A percentile compares a stretch with the other conserved stretches of the same genome.
These are phyloP conservation scores for Gnaphalium uliginosum DNA, from an alignment of 129 eudicot species.

Conservation along the genomic window DNA sequence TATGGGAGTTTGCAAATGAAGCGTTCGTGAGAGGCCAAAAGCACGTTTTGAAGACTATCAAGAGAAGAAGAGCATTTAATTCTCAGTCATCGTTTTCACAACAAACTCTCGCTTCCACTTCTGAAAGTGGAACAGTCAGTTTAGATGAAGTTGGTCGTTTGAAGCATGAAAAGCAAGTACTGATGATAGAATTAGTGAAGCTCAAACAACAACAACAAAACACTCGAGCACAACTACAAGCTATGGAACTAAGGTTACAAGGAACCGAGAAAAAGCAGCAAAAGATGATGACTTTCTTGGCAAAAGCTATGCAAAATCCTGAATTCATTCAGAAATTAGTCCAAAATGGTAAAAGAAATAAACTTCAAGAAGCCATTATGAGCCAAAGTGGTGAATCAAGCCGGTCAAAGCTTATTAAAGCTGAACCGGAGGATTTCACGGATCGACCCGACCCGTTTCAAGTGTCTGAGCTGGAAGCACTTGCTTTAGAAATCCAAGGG, in stretches of 20 bases:
- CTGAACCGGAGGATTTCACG: constrained; percentile 59
- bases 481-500: constrained; percentile 96
- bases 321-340: constrained; percentile 64
- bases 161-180: constrained; percentile 66
- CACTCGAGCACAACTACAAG: constrained; percentile 61
- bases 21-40: constrained; percentile 68
- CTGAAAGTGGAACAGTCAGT: constrained; percentile 48
- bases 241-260: constrained; percentile 70
- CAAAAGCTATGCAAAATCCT: constrained; percentile 89
- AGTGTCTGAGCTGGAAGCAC: constrained; percentile 83
- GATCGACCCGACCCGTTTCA: constrained; percentile 23
- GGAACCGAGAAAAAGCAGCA: constrained; percentile 82
- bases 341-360: constrained; percentile 55
- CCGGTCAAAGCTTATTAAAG: constrained; percentile 41
- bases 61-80: constrained; percentile 57
- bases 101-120: constrained; percentile 37
- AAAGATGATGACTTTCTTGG: constrained; percentile 92
- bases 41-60: constrained; percentile 70
- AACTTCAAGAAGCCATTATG: constrained; percentile 54
- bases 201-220: constrained; percentile 76
- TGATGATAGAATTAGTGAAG: constrained; percentile 71
- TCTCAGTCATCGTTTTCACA: constrained; percentile 38
- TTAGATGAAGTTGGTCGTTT: constrained; percentile 65
- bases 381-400: constrained; percentile 39
- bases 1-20: constrained; percentile 94